Conservation (phyloP, 345 rosid species). For the Gynandropsis gynandra region DNA sequence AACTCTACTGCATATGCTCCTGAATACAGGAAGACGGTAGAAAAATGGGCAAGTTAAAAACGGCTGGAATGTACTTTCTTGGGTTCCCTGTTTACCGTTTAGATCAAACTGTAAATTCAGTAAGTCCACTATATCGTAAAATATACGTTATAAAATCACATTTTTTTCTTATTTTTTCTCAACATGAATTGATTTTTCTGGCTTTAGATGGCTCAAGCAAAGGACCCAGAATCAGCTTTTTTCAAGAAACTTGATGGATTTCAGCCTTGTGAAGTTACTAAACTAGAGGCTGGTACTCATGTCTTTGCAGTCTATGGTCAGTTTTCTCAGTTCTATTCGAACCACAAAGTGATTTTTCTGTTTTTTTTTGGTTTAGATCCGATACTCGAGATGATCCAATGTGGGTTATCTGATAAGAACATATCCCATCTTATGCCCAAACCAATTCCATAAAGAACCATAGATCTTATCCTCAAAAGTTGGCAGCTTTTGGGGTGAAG, state of each 20-base stretch:
- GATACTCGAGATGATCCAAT: constrained; percentile 6
- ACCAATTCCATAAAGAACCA: no score
- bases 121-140: constrained; percentile 29
- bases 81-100: constrained; percentile 90
- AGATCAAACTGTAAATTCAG: constrained; percentile 73
- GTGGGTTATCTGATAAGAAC: constrained; percentile 2
- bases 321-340: constrained; percentile 24
- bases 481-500: no score
- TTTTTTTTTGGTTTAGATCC: not conserved
- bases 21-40: constrained; percentile 71
- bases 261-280: constrained; percentile 90
- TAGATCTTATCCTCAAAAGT: no score
- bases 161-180: constrained; percentile 6
- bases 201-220: constrained; percentile 64
- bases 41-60: constrained; percentile 72
- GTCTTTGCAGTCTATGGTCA: constrained; percentile 92
- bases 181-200: constrained; percentile 9
- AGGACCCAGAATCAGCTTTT: constrained; percentile 89
- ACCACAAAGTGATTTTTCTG: not conserved
- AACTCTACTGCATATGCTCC: not conserved
- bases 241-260: constrained; percentile 91
- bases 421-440: no score
- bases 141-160: constrained; percentile 18
- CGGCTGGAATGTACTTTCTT: constrained; percentile 98
- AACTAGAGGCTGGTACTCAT: constrained; percentile 84